Evolutionary conservation across 345 rosid genomes (phyloP), one percentile per base, ranked within the genome.

Genomic region (Populus deltoides): DNA sequence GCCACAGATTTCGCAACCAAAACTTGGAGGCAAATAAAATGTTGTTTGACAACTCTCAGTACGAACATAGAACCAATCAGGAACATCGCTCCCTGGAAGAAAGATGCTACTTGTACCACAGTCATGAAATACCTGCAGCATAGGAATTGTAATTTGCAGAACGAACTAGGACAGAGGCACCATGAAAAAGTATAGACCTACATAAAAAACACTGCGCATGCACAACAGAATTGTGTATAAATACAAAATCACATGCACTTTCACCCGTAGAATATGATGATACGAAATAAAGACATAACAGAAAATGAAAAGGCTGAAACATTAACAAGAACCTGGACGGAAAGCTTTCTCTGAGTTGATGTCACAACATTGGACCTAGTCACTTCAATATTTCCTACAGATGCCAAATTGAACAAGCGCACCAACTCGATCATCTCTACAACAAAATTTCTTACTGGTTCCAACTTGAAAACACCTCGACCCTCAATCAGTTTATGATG

Each of bases 41-140:
- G 73, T 75, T 65, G 67, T 29, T 0, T 45, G 70, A 17, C 72
- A 61, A 6, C 41, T 68, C n/a, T 55, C 33, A 2, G 3, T 41
- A 47, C 17, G 68, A 12, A 47, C 51, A 29, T 11, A 63, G 35
- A 43, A 81, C 62, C 77, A 76, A 15, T 49, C 6, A 15, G 83
- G 83, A 62, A 81, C 20, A 22, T 81, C 80, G 39, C n/a, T 71
- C 5, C 83, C 83, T 51, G 68, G 61, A 36, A 76, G 61, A 61
- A 47, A 81, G 36, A 74, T 62, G 73, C 77, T 76, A 38, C 22
- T 51, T 65, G 76, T 66, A 39, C 83, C 83, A 39, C 43, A 6
- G 67, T 81, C 83, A 55, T 76, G 69, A 51, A 76, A 20, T 55
- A 81, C 66, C 83, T 81, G 78, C 49, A 38, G 25, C 33, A 55